Evolutionary conservation across 176 grass and related monocot genomes (phyloP).

Genomic region (Oryza punctata): DNA sequence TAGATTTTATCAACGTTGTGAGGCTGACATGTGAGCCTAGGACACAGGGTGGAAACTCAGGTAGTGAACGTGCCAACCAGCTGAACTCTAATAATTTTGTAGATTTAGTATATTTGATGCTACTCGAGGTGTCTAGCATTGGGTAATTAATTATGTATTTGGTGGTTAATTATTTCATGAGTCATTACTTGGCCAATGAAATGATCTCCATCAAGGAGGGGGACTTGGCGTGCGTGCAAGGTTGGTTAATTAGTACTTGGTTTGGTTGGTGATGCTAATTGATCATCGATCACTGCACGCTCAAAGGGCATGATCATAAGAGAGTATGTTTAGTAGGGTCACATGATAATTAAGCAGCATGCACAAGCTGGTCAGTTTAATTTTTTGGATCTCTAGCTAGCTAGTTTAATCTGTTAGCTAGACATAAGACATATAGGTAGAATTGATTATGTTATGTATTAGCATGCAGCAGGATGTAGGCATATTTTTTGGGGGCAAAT

Average conservation of each 20-base stretch:
- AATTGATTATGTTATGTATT: neutral
- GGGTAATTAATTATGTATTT: neutral
- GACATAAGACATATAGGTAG: neutral
- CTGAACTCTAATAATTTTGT: neutral
- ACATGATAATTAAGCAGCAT: neutral
- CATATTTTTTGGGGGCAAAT: neutral
- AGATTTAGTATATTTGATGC: conserved; percentile 19
- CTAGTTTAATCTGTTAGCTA: neutral
- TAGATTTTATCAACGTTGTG: neutral
- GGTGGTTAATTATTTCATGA: neutral
- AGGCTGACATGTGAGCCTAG: neutral
- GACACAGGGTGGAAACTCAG: neutral
- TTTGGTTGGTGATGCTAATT: conserved; percentile 31
- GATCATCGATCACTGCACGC: conserved; percentile 21
- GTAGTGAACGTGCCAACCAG: neutral
- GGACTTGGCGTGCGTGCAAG: neutral
- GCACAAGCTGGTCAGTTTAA: neutral
- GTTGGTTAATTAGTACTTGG: neutral
- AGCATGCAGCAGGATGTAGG: neutral
- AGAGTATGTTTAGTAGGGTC: neutral
- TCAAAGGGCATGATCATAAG: conserved; percentile 24
- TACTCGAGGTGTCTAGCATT: neutral
- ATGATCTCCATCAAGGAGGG: conserved; percentile 20
- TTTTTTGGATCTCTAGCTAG: conserved; percentile 27
- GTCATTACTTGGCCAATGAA: conserved; percentile 14